These are phyloP conservation scores for Didymella pomorum DNA, from an alignment of 2,329 filamentous ascomycete species.

Conservation along the genomic window DNA sequence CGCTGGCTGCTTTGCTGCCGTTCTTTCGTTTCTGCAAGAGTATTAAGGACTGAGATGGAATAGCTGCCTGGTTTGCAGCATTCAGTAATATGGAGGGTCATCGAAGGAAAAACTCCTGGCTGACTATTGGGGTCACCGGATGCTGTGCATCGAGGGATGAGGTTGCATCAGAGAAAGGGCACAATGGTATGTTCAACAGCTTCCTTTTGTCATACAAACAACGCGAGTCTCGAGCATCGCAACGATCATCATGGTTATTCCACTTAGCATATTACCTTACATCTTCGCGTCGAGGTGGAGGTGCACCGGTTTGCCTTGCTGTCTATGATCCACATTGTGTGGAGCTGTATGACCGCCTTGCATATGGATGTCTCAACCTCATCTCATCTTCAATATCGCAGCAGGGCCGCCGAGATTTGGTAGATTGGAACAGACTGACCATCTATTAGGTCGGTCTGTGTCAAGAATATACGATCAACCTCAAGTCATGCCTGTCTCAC, in stretches of 20 bases:
- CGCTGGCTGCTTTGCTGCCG: slow-evolving; percentile 4
- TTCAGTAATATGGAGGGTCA: slow-evolving; percentile 31
- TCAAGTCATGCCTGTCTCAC: slow-evolving; percentile 38
- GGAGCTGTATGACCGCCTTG: slow-evolving; percentile 14
- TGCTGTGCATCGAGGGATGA: slow-evolving; percentile 50
- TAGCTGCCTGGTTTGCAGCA: slow-evolving; percentile 42
- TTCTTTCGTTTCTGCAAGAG: slow-evolving; percentile 20
- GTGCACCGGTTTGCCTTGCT: slow-evolving; percentile 21
- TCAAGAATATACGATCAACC: slow-evolving; percentile 44
- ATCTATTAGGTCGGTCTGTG: slow-evolving; percentile 7
- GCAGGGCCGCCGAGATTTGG: background rate
- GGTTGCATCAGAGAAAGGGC: slow-evolving; percentile 35
- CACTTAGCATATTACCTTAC: slow-evolving; percentile 14
- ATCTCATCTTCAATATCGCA: background rate
- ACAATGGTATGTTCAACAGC: slow-evolving; percentile 39
- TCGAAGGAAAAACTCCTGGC: slow-evolving; percentile 39
- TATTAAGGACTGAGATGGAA: slow-evolving; percentile 25
- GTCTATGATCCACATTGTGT: slow-evolving; percentile 22
- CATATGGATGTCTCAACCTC: slow-evolving; percentile 6
- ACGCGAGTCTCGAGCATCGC: slow-evolving; percentile 7
- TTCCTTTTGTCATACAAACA: slow-evolving; percentile 16
- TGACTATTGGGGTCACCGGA: slow-evolving; percentile 44
- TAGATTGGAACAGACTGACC: background rate
- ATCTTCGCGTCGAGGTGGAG: slow-evolving; percentile 9
- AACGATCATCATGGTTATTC: background rate